Evolutionary conservation across 805 yeast species (phyloP).

Genomic region (Vanderwaltozyma polyspora): DNA sequence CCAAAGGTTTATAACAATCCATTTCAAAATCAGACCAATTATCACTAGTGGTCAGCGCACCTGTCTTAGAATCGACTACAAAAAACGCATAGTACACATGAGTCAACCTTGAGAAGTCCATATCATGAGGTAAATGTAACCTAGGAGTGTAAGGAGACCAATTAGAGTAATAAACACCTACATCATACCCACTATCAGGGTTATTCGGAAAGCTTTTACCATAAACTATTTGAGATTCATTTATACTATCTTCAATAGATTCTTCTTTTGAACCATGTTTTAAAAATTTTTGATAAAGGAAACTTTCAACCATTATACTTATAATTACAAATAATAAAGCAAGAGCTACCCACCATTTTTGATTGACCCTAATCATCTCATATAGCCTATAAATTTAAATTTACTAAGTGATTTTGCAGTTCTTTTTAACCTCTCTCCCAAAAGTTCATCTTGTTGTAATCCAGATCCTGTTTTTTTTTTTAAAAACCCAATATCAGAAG

Average conservation of each 20-base stretch:
- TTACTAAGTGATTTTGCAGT: too few relatives aligned
- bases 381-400: too few relatives aligned
- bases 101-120: slow-evolving; percentile 47
- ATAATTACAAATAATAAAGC: not conserved
- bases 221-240: not conserved
- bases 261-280: not conserved
- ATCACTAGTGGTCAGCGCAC: slow-evolving; percentile 47
- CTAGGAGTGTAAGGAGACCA: slow-evolving; percentile 62
- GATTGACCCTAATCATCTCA: not conserved
- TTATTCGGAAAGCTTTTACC: not conserved
- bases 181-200: slow-evolving; percentile 6
- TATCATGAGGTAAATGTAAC: slow-evolving; percentile 46
- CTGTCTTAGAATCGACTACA: slow-evolving; percentile 41
- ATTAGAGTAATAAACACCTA: slow-evolving; percentile 40
- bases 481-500: too few relatives aligned
- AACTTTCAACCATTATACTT: not conserved
- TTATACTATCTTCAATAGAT: not conserved
- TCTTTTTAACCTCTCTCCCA: too few relatives aligned
- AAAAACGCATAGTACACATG: slow-evolving; percentile 75
- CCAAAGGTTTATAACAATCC: slow-evolving; percentile 15
- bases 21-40: slow-evolving; percentile 51
- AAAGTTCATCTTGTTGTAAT: too few relatives aligned
- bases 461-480: too few relatives aligned
- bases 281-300: not conserved
- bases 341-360: not conserved